phyloP scores from a whole-genome alignment of 352 stramenopile species.

The Globisporangium okanoganense region DNA sequence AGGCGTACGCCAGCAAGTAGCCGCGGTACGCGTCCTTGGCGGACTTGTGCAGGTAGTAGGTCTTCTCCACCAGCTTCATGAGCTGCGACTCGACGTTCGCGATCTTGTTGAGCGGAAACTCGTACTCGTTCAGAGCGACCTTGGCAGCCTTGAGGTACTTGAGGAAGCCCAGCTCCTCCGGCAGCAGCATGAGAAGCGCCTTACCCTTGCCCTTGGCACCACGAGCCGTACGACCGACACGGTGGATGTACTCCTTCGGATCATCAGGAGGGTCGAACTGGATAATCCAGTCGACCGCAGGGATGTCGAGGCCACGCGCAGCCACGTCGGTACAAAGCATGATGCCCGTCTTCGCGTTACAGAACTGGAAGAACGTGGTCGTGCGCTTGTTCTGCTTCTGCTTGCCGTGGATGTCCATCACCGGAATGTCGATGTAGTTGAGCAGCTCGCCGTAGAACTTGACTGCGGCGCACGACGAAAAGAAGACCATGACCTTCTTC shows the following conservation, averaged over 20 bases:
- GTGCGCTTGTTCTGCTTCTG: slow-evolving; percentile 99
- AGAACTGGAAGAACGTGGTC: slow-evolving; percentile 99
- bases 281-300: slow-evolving; percentile 98
- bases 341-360: slow-evolving; percentile 95
- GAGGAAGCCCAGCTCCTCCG: slow-evolving; percentile 97
- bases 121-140: slow-evolving; percentile 98
- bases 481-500: slow-evolving; percentile 99
- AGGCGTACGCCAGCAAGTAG: slow-evolving; percentile 98
- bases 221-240: slow-evolving; percentile 83
- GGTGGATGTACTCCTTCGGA: slow-evolving; percentile 98
- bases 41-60: slow-evolving; percentile 98
- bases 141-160: slow-evolving; percentile 98
- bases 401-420: slow-evolving; percentile 98
- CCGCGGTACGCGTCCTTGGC: slow-evolving; percentile 97
- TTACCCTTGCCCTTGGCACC: slow-evolving; percentile 89
- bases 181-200: slow-evolving; percentile 97
- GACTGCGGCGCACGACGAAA: slow-evolving; percentile 92
- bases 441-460: slow-evolving; percentile 99
- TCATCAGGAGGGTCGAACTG: slow-evolving; percentile 99
- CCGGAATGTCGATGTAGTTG: slow-evolving; percentile 99
- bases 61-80: slow-evolving; percentile 98
- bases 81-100: slow-evolving; percentile 97
- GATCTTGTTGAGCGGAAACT: slow-evolving; percentile 97
- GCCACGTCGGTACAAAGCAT: slow-evolving; percentile 98
- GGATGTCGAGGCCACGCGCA: slow-evolving; percentile 96